Base-by-base conservation (phyloP, 805 yeast genomes). In the Barnettozyma pratensis region DNA sequence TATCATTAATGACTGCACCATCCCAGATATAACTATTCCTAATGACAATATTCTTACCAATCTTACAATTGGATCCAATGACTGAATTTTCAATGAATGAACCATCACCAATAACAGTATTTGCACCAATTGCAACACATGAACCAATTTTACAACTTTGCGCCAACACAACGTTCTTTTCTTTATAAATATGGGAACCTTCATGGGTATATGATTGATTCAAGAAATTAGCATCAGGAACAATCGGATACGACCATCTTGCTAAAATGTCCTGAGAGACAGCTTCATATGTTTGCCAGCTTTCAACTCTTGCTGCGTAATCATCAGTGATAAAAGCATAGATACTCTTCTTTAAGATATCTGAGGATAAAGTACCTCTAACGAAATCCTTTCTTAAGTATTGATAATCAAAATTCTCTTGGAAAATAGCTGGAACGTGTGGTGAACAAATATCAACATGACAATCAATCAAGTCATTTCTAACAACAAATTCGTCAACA, bases 361-460 rank as follows among this genome's bases (percentile, higher is more conserved):
- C 99, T 45, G 95, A 85, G 12, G 94, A 84, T 51, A 94, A 73
- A 28, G 92, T 94, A 47, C 98, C 97, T 57, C 80, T 85, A 31
- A 92, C 87, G 62, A 92, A 94, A 68, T 94, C 98, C 35, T 78
- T 74, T 65, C 99, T 78, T 53, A 92, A 72, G 45, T 79, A 72
- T 66, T 92, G 97, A 65, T 91, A 94, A 69, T 94, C 99, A 60
- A 94, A 94, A 66, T 94, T 92, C 61, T 94, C 99, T 59, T 89
- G 96, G 70, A 92, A 94, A 52, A 92, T 84, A 12, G 95, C 94
- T 1, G 97, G 97, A 9, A 94, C 97, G 55, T 84, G 89, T 2
- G 96, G 89, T 6, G 97, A 77, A 67, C 99, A 94, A 52, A 94
- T 89, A 68, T 94, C 99, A 47, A 94, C 90, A 64, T 87, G 94